Evolutionary conservation across 2,329 filamentous ascomycete species (phyloP).

Genomic region (Teratosphaeria destructans): DNA sequence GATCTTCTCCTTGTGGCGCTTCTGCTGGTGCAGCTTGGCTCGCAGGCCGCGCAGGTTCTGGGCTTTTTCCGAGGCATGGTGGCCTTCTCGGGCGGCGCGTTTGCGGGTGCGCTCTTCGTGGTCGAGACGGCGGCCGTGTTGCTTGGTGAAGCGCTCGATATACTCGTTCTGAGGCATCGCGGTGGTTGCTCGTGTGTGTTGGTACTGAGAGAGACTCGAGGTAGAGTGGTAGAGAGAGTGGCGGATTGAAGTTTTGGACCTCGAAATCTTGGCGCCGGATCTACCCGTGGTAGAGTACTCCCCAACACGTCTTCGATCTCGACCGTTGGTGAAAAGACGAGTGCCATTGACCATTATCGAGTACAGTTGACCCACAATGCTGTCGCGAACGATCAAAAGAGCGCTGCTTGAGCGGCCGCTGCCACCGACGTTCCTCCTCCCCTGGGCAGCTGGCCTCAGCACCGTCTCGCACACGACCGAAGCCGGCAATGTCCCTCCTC

Average conservation of each 20-base stretch:
- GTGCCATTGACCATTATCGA: not conserved
- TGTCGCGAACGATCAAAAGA: conserved; percentile 48
- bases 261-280: not conserved
- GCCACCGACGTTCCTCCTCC: conserved; percentile 43
- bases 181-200: conserved; percentile 5
- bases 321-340: not conserved
- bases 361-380: conserved; percentile 22
- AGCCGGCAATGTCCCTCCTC: conserved; percentile 26
- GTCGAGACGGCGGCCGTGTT: conserved; percentile 51
- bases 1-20: conserved; percentile 94
- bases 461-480: conserved; percentile 24
- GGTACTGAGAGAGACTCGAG: not conserved
- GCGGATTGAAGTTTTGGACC: not conserved
- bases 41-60: conserved; percentile 86
- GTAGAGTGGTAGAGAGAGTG: not conserved
- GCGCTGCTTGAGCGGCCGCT: conserved; percentile 48
- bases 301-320: not conserved
- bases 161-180: conserved; percentile 70
- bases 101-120: conserved; percentile 86
- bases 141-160: conserved; percentile 63
- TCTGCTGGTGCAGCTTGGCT: conserved; percentile 88
- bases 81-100: conserved; percentile 73
- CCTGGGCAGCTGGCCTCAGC: conserved; percentile 38
- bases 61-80: conserved; percentile 79
- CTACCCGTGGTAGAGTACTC: not conserved